Conservation (phyloP, 108 stramenopile species). For the Cyclotella cryptica region DNA sequence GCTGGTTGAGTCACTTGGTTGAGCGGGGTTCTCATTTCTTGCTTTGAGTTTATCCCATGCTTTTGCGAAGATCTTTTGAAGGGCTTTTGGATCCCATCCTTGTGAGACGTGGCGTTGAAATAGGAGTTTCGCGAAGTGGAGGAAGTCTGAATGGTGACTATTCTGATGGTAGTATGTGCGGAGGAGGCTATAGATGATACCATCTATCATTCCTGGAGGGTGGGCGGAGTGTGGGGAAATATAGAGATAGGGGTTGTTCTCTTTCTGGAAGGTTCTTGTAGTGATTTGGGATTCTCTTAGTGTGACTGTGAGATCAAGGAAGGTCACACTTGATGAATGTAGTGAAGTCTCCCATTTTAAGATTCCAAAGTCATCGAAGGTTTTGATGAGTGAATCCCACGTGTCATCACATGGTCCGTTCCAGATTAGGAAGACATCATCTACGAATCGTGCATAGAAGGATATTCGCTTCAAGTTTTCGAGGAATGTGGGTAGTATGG, state of each 20-base stretch:
- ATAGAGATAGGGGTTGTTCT: conserved; percentile 25
- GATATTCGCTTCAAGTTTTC: neutral
- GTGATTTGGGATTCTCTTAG: neutral
- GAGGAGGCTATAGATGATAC: conserved; percentile 13
- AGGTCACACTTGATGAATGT: neutral
- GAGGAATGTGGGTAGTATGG: neutral
- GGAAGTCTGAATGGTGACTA: neutral
- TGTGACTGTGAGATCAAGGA: conserved; percentile 17
- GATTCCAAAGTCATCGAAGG: neutral
- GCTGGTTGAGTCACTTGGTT: neutral
- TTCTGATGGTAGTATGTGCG: conserved; percentile 18
- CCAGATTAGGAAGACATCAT: conserved; percentile 3
- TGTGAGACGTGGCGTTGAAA: neutral
- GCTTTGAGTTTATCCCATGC: too few relatives aligned
- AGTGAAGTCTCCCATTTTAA: conserved; percentile 6
- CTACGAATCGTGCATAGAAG: neutral
- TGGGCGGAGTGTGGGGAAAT: conserved; percentile 32
- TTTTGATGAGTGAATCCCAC: neutral
- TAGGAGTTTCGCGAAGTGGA: neutral
- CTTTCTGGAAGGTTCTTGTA: conserved; percentile 16
- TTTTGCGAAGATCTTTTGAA: neutral
- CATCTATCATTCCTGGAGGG: conserved; percentile 11
- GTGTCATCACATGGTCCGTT: neutral
- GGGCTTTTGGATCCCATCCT: neutral
- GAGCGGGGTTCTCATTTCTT: too few relatives aligned